Base-by-base conservation (phyloP, 345 rosid genomes). In the Brassica carinata region DNA sequence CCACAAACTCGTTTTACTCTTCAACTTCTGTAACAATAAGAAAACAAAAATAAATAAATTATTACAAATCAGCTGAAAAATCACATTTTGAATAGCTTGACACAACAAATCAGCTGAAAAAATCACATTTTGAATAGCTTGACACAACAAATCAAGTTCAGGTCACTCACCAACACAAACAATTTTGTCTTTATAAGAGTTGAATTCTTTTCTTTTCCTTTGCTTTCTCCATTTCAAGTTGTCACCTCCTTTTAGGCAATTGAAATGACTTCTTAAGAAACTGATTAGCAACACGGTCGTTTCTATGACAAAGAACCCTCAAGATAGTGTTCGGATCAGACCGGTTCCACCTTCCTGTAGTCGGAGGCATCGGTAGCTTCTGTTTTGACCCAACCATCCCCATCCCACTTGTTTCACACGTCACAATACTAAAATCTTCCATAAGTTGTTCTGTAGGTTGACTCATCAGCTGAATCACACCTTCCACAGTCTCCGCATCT, bases 241-340 rank as follows among this genome's bases (percentile, higher is more conserved):
- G 4, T 63, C 31, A 81, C 74, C 84, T 87, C 73, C 92, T 86
- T 79, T 87, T 93, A 30, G 91, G 88, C 78, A 93, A 78, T 5
- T 89, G 94, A 73, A 95, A 95, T 61, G 92, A 63, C 74, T 86
- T 89, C 83, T 88, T 93, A 51, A 95, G 80, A 82, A 89, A 95
- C 15, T 68, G 88, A 51, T 87, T 90, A 10, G 97, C 96, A 1
- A 81, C 83, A 34, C 87, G 85, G 68, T 93, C 98, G 51, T 91
- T 88, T 82, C 98, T 87, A 78, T 93, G 85, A 83, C 97, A 95
- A 71, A 95, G 78, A 7, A 95, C 90, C 66, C 97, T 87, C 11
- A 93, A 74, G 14, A 91, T 87, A 14, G 96, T 91, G 79, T 93
- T 95, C 0, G 98, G 98, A 88, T 93, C 97, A 1, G 94, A 82